Percentiles rank a stretch among this genome's conserved stretches.
These are phyloP conservation scores for Platanthera zijinensis DNA, from an alignment of 106 monocot genomes.

Conservation along the genomic window DNA sequence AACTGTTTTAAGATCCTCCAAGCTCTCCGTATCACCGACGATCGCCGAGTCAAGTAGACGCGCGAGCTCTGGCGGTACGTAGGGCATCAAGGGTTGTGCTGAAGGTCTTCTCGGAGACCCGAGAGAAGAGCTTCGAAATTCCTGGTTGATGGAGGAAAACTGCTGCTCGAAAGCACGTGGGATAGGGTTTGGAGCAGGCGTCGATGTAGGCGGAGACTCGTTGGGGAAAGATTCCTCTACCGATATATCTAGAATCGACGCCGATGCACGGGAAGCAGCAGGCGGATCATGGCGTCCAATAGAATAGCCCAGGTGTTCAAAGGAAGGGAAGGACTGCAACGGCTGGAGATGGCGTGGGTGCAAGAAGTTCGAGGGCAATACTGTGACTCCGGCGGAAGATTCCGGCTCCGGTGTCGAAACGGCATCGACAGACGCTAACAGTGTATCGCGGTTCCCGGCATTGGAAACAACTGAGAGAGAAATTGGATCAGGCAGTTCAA, in stretches of 20 bases:
- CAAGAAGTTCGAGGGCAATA: neutral
- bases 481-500: neutral
- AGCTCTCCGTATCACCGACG: constrained; percentile 37
- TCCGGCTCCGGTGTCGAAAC: neutral
- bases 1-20: constrained; percentile 33
- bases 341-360: neutral
- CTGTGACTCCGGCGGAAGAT: neutral
- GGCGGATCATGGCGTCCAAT: neutral
- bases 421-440: neutral
- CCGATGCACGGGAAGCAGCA: constrained; percentile 12
- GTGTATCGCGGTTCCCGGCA: neutral
- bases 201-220: neutral
- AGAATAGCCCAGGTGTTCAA: neutral
- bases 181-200: neutral
- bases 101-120: constrained; percentile 29
- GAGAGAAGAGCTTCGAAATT: constrained; percentile 34
- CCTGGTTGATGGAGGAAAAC: constrained; percentile 33
- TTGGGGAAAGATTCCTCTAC: constrained; percentile 4
- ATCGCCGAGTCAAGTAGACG: constrained; percentile 75
- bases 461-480: neutral
- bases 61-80: constrained; percentile 50
- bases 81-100: constrained; percentile 45
- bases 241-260: constrained; percentile 12
- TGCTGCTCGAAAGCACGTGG: constrained; percentile 12
- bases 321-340: neutral